Base-by-base conservation (phyloP, 2,329 filamentous ascomycete species). In the Thelonectria rubi region DNA sequence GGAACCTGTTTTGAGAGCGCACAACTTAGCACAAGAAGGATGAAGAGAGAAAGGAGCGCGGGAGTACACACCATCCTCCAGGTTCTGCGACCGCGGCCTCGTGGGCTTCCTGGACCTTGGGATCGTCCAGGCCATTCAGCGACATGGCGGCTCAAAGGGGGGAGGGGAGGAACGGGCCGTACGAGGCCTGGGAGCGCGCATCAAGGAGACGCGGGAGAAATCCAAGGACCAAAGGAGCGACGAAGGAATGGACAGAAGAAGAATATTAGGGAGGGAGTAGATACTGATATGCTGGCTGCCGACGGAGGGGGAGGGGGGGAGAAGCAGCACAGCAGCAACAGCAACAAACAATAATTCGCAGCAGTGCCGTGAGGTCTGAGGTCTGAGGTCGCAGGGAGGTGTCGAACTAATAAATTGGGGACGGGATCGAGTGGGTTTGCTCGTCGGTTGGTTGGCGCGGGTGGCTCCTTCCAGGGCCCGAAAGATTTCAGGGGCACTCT, bases 41-140 rank as follows among this genome's bases (percentile, higher is more conserved):
- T 5, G 30, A 15, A 30, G 15, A 39, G 43, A 20, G 26, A 9
- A 15, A 47, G 43, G 30, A 39, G 20, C 10, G 26, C 15, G 37
- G 26, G 26, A 10, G 30, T 48, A 65, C 91, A 79, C 86, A 98
- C 95, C 95, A 99, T 90, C 93, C 94, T 81, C 93, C 94, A 60
- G 92, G 88, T 79, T 98, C 95, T 62, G 86, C 86, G 71, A 89
- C 82, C 58, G 92, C 91, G 71, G 87, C 82, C 75, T 94, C 91
- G 79, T 97, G 90, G 73, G 94, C 93, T 80, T 96, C 92, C 79
- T 89, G 87, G 79, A 99, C 86, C 75, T 88, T 86, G 70, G 86
- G 82, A 80, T 88, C 86, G 81, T 97, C 94, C 80, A 98, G 85
- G 68, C 95, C 95, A 88, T 97, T 97, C 79, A 98, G 85, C 83